These are phyloP conservation scores for Lichtheimia corymbifera DNA, from an alignment of 371 early-diverging fungal genomes.

Conservation along the genomic window DNA sequence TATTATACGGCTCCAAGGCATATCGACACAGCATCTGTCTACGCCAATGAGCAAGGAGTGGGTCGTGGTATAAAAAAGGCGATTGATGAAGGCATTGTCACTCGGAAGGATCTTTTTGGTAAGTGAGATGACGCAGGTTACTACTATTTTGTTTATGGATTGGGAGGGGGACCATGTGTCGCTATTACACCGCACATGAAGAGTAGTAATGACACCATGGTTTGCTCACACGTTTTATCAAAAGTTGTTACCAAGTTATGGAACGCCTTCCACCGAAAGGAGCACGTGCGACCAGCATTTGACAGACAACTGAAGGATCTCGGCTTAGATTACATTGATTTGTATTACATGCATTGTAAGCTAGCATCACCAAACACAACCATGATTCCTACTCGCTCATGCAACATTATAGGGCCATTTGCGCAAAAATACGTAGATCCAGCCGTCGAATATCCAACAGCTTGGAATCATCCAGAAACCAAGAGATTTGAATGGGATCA, in stretches of 20 bases:
- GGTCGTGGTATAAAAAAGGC: slow-evolving; percentile 59
- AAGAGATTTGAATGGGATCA: slow-evolving; percentile 10
- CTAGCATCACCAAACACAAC: neutral
- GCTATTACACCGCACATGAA: too few species aligned
- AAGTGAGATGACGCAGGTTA: slow-evolving; percentile 10
- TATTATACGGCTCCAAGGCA: slow-evolving; percentile 12
- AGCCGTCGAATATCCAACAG: slow-evolving; percentile 14
- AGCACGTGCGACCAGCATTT: slow-evolving; percentile 47
- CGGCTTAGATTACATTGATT: slow-evolving; percentile 61
- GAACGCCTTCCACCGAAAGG: slow-evolving; percentile 55
- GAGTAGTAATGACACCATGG: too few species aligned
- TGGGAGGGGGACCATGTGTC: too few species aligned
- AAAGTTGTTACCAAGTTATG: slow-evolving; percentile 73
- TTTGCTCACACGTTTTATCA: neutral
- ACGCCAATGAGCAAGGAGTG: slow-evolving; percentile 70
- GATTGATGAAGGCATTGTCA: slow-evolving; percentile 56
- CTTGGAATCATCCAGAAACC: slow-evolving; percentile 9
- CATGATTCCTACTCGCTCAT: neutral
- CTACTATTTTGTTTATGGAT: too few species aligned
- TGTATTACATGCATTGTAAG: slow-evolving; percentile 47
- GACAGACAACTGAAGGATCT: slow-evolving; percentile 48
- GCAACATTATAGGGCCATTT: slow-evolving; percentile 18
- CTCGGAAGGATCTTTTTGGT: slow-evolving; percentile 58
- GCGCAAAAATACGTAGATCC: slow-evolving; percentile 17
- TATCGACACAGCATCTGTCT: slow-evolving; percentile 45